phyloP scores from a whole-genome alignment of 495 filamentous ascomycete genomes.

The Podospora didyma region DNA sequence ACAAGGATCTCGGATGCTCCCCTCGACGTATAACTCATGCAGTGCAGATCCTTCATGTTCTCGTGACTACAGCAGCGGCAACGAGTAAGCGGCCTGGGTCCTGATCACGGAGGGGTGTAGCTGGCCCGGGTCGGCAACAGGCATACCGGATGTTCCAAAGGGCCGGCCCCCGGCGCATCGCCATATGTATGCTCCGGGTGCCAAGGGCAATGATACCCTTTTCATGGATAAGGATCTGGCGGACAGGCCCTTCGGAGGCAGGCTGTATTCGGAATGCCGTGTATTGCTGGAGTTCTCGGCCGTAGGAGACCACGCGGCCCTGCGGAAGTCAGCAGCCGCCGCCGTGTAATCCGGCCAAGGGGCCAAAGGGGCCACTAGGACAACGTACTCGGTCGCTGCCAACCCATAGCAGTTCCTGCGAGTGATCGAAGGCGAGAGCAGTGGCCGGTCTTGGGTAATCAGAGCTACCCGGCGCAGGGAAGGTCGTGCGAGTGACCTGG shows the following conservation, averaged over 20 bases:
- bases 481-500: conserved; percentile 66
- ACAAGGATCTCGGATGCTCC: conserved; percentile 76
- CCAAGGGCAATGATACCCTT: conserved; percentile 80
- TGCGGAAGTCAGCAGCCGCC: conserved; percentile 28
- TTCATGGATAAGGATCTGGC: conserved; percentile 81
- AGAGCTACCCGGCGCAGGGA: conserved; percentile 62
- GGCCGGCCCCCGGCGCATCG: conserved; percentile 70
- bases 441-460: conserved; percentile 61
- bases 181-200: conserved; percentile 77
- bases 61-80: conserved; percentile 49
- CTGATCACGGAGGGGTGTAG: background rate
- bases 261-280: conserved; percentile 71
- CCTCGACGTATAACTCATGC: conserved; percentile 91
- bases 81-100: background rate
- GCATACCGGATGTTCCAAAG: conserved; percentile 77
- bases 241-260: conserved; percentile 62
- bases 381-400: conserved; percentile 79
- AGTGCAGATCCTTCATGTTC: conserved; percentile 76
- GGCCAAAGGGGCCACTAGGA: background rate
- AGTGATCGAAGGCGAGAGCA: conserved; percentile 79
- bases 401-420: conserved; percentile 85
- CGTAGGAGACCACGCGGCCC: conserved; percentile 81
- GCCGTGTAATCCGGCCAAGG: background rate
- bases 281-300: conserved; percentile 66
- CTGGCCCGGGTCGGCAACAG: background rate